phyloP scores from a whole-genome alignment of 2,329 filamentous ascomycete genomes.

The Periconia sp. region DNA sequence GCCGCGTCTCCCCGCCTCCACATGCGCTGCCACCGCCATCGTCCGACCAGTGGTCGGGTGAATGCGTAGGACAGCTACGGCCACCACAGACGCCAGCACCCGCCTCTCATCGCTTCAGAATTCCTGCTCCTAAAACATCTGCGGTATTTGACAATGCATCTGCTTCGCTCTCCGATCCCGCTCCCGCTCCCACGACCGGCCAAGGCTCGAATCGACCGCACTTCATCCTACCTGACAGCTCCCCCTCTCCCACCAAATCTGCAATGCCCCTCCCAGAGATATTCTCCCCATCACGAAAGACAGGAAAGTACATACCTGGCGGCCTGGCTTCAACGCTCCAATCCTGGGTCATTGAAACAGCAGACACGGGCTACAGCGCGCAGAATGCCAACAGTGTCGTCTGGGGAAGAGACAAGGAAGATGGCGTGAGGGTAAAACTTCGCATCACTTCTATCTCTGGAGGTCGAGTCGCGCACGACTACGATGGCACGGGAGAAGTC shows the following conservation, averaged over 20 bases:
- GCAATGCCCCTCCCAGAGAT: constrained; percentile 55
- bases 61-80: too few species aligned
- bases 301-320: constrained; percentile 55
- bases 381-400: constrained; percentile 15
- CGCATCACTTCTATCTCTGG: constrained; percentile 8
- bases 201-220: constrained; percentile 42
- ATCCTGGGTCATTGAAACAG: constrained; percentile 57
- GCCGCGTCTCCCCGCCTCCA: constrained; percentile 16
- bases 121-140: constrained; percentile 23
- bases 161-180: constrained; percentile 4
- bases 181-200: constrained; percentile 6
- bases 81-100: constrained; percentile 18
- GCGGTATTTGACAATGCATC: constrained; percentile 12
- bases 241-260: constrained; percentile 21
- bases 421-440: constrained; percentile 31
- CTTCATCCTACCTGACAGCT: constrained; percentile 46
- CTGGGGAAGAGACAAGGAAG: constrained; percentile 26
- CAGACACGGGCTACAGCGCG: constrained; percentile 27
- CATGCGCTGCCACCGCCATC: not conserved
- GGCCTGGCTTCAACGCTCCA: constrained; percentile 58
- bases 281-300: constrained; percentile 60
- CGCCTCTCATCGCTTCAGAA: constrained; percentile 33
- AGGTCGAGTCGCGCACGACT: not conserved
- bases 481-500: too few species aligned
- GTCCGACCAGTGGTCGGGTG: not conserved